Base-by-base conservation (phyloP, 2,329 filamentous ascomycete species). In the Alternaria hordeiaustralica region DNA sequence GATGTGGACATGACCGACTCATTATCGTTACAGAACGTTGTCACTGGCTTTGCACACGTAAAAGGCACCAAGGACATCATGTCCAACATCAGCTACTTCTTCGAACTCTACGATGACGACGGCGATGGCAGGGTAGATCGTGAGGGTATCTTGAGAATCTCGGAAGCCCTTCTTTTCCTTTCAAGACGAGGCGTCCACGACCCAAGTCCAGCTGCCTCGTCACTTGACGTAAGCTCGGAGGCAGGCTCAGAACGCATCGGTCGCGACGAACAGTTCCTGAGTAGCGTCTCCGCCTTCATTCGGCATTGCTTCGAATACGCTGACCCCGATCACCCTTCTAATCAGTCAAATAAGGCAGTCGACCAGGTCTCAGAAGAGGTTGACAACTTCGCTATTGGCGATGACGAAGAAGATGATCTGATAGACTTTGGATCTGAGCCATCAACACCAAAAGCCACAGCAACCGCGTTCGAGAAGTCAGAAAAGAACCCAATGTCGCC, bases 21-120 rank as follows among this genome's bases (percentile, higher is more conserved):
- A 2, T 82, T 99, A 66, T 96, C 90, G 18, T 83, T 99, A 54
- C 94, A 97, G 75, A 93, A 98, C 71, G 93, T 99, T 3, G 96
- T 98, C 6, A 91, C 91, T 18, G 96, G 96, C 0, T 84, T 99
- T 49, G 94, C 95, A 2, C 89, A 92, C 13, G 93, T 99, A 75
- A 98, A 97, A 79, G 95, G 96, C 9, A 94, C 92, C 59, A 90
- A 91, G 50, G 96, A 99, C 79, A 97, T 99, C 69, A 97, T 99
- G 95, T 93, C 93, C 28, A 96, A 92, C 62, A 98, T 99, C 75
- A 96, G 90, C 64, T 98, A 98, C 81, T 98, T 99, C 80, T 99
- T 99, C 72, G 93, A 97, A 74, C 87, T 99, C 0, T 97, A 98
- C 78, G 96, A 99, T 76, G 95, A 99, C 69, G 91, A 95, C 73